These are phyloP conservation scores for Dryadomyces sulphureus DNA, from an alignment of 2,329 filamentous ascomycete species.

Conservation along the genomic window DNA sequence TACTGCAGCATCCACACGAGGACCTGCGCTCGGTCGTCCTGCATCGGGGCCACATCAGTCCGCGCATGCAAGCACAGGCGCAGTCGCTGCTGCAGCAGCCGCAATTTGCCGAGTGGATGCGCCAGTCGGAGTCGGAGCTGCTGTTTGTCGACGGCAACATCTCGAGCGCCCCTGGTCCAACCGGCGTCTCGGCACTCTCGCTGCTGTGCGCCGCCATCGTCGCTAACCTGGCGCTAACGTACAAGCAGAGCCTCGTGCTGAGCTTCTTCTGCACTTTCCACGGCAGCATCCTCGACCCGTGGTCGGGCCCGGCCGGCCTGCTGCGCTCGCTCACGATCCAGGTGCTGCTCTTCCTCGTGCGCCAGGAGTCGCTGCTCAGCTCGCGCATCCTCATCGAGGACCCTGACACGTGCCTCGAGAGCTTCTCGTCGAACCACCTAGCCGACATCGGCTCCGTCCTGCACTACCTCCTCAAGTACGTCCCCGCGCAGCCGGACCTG, in stretches of 20 bases:
- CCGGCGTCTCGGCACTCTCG: slow-evolving; percentile 3
- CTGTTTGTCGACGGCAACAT: slow-evolving; percentile 7
- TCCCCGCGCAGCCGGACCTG: not conserved
- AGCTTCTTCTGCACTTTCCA: slow-evolving; percentile 7
- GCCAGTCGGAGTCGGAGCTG: not conserved
- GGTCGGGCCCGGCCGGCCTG: slow-evolving; percentile 3
- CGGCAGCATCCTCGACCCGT: not conserved
- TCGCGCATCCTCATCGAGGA: not conserved
- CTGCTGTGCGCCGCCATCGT: slow-evolving; percentile 3
- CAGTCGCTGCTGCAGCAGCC: slow-evolving; percentile 1
- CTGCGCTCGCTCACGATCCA: slow-evolving; percentile 14
- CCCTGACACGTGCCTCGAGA: not conserved
- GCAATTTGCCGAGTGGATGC: slow-evolving; percentile 1
- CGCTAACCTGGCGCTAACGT: not conserved
- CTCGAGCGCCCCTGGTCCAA: not conserved
- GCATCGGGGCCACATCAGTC: not conserved
- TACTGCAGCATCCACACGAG: not conserved
- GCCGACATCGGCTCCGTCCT: not conserved
- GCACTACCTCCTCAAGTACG: not conserved
- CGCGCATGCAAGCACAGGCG: slow-evolving; percentile 1
- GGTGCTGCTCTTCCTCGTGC: not conserved
- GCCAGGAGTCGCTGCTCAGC: not conserved
- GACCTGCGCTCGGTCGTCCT: not conserved
- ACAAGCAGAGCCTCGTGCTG: not conserved
- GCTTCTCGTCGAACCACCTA: not conserved